These are phyloP conservation scores for Graphium sp. DNA, from an alignment of 2,329 filamentous ascomycete genomes.

Conservation along the genomic window DNA sequence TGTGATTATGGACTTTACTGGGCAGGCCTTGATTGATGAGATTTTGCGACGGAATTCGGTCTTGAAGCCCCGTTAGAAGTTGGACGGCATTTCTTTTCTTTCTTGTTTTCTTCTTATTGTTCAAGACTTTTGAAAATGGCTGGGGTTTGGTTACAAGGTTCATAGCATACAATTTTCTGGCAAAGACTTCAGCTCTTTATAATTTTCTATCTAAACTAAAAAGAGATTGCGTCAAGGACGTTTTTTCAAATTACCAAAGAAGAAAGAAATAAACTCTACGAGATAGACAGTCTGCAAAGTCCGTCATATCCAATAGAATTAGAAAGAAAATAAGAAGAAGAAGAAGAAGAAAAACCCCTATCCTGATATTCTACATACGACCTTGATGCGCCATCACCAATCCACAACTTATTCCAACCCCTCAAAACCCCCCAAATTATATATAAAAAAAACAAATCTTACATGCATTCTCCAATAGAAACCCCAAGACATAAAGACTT, in stretches of 20 bases:
- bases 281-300: background rate
- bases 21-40: constrained; percentile 20
- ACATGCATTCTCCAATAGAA: background rate
- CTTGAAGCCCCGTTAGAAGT: constrained; percentile 6
- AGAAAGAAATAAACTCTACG: constrained; percentile 2
- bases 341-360: constrained; percentile 2
- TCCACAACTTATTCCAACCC: too few species aligned
- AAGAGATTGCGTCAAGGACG: too few species aligned
- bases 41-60: constrained; percentile 22
- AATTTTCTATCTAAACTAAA: too few species aligned
- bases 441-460: too few species aligned
- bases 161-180: too few species aligned
- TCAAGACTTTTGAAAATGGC: too few species aligned
- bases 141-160: background rate
- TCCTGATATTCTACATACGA: background rate
- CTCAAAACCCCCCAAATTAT: too few species aligned
- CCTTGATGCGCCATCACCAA: too few species aligned
- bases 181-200: too few species aligned
- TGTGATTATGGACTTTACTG: constrained; percentile 31
- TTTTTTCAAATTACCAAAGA: too few species aligned
- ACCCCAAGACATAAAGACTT: background rate
- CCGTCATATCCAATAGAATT: constrained; percentile 1
- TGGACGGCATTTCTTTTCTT: background rate
- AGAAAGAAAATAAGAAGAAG: background rate
- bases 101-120: background rate